phyloP scores from a whole-genome alignment of 2,329 filamentous ascomycete species.

The Purpureocillium lavendulum region DNA sequence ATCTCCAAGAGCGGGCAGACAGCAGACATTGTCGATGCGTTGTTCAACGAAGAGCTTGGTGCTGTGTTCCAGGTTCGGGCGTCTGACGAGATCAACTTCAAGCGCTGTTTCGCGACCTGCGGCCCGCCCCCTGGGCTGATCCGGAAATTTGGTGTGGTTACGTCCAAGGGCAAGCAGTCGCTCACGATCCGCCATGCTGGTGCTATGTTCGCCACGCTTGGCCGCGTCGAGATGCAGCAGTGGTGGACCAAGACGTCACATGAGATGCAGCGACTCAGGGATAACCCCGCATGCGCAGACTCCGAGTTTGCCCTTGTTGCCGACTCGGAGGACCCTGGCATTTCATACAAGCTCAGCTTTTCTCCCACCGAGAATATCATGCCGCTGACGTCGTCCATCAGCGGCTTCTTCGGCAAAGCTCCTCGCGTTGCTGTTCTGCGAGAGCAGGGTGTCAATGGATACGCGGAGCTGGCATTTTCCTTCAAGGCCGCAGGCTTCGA shows the following conservation, averaged over 20 bases:
- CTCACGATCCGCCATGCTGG: conserved; percentile 67
- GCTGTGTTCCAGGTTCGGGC: conserved; percentile 93
- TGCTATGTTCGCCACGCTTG: conserved; percentile 58
- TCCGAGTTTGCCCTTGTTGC: conserved; percentile 68
- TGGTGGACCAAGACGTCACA: conserved; percentile 85
- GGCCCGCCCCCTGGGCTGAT: conserved; percentile 76
- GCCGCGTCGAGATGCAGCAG: conserved; percentile 68
- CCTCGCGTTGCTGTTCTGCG: conserved; percentile 85
- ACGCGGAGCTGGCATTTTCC: conserved; percentile 97
- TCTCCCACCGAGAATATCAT: conserved; percentile 70
- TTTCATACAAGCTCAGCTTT: conserved; percentile 77
- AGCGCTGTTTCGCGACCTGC: conserved; percentile 82
- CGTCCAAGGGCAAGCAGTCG: conserved; percentile 60
- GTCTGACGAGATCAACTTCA: conserved; percentile 76
- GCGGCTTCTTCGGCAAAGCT: conserved; percentile 44
- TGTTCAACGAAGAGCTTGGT: conserved; percentile 96
- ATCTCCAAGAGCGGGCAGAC: conserved; percentile 54
- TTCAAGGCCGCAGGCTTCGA: conserved; percentile 89
- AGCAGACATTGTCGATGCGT: conserved; percentile 60
- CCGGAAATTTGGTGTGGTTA: conserved; percentile 73
- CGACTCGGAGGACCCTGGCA: conserved; percentile 70
- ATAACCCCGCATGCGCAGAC: conserved; percentile 82
- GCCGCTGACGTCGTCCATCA: conserved; percentile 42
- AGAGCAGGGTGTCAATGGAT: conserved; percentile 91
- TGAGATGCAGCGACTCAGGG: conserved; percentile 82